phyloP scores from a whole-genome alignment of 352 stramenopile species.

The Vaucheria bursata region DNA sequence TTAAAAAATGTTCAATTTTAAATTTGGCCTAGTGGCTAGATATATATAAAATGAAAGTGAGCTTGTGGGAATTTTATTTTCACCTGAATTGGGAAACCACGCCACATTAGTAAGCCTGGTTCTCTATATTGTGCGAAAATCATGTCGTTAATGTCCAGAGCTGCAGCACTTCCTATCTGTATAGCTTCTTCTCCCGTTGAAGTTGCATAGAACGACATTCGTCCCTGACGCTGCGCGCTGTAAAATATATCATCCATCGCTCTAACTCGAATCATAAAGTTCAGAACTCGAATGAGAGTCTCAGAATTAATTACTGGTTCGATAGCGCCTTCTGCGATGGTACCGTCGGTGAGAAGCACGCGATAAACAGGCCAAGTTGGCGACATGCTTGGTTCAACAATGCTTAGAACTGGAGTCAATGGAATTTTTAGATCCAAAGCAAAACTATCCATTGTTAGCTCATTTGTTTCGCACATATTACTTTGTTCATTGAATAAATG shows the following conservation, averaged over 20 bases:
- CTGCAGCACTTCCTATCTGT: slow-evolving; percentile 83
- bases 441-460: too few species aligned
- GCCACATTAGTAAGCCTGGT: slow-evolving; percentile 92
- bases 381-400: slow-evolving; percentile 70
- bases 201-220: slow-evolving; percentile 48
- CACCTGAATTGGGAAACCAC: slow-evolving; percentile 79
- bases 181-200: slow-evolving; percentile 82
- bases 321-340: slow-evolving; percentile 60
- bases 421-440: too few species aligned
- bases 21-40: too few species aligned
- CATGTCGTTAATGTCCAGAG: slow-evolving; percentile 74
- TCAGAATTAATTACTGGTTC: too few species aligned
- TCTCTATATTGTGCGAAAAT: slow-evolving; percentile 97
- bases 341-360: slow-evolving; percentile 72
- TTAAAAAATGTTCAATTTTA: too few species aligned
- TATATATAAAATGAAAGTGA: too few species aligned
- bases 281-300: slow-evolving; percentile 64
- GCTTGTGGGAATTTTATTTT: too few species aligned
- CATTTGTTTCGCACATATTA: too few species aligned
- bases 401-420: slow-evolving; percentile 70
- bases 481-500: too few species aligned
- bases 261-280: slow-evolving; percentile 67
- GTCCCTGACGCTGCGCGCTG: slow-evolving; percentile 83
- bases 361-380: slow-evolving; percentile 50
- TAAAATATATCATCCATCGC: slow-evolving; percentile 95